Percentiles rank a stretch among this genome's conserved stretches.
Evolutionary conservation across 2,329 filamentous ascomycete species (phyloP).

Genomic region (Ilyonectria robusta): DNA sequence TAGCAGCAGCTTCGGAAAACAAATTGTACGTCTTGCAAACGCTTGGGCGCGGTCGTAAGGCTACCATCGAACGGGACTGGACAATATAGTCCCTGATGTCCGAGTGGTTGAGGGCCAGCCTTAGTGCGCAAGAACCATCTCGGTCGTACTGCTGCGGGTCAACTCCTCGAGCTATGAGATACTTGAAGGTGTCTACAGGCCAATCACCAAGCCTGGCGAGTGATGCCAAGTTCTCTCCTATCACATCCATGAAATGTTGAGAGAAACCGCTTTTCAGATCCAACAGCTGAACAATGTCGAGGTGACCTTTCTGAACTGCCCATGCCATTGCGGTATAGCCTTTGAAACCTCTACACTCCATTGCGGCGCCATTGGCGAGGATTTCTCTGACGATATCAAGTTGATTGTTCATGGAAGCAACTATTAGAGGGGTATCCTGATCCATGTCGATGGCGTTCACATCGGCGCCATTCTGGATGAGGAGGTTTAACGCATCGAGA

Average conservation of each 20-base stretch:
- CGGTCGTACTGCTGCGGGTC: not conserved
- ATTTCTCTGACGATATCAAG: not conserved
- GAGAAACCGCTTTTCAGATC: not conserved
- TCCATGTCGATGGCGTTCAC: too few relatives aligned
- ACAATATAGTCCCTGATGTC: not conserved
- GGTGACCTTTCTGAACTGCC: not conserved
- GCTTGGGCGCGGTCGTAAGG: not conserved
- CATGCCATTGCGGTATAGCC: not conserved
- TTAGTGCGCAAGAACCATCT: not conserved
- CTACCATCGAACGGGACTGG: not conserved
- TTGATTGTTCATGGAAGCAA: not conserved
- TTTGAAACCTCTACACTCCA: not conserved
- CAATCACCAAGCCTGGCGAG: not conserved
- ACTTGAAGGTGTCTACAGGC: not conserved
- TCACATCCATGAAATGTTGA: not conserved
- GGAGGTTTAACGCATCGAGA: too few relatives aligned
- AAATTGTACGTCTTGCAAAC: not conserved
- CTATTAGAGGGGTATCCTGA: not conserved
- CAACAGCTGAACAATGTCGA: conserved; percentile 2
- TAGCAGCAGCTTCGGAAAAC: not conserved
- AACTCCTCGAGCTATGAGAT: conserved; percentile 4
- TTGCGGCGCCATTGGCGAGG: not conserved
- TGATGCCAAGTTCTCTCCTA: not conserved
- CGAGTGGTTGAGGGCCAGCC: not conserved
- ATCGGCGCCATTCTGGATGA: too few relatives aligned